These are phyloP conservation scores for Xerocomus spinulosus DNA, from an alignment of 768 basidiomycete genomes.

Conservation along the genomic window DNA sequence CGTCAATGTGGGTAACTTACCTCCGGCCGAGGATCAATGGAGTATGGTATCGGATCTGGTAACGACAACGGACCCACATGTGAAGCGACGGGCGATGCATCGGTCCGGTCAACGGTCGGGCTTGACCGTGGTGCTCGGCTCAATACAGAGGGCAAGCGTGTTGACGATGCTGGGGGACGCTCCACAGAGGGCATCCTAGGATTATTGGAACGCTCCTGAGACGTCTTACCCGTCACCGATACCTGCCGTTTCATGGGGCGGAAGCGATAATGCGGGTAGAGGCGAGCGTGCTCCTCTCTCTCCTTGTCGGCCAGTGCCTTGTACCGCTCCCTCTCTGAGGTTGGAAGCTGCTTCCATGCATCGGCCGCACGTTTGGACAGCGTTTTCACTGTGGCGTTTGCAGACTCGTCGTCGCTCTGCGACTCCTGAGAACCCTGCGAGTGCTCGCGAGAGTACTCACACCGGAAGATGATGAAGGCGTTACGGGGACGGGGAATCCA, in stretches of 20 bases:
- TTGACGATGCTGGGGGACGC: neutral
- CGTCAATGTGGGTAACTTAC: constrained; percentile 5
- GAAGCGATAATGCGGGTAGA: constrained; percentile 62
- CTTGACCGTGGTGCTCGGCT: constrained; percentile 2
- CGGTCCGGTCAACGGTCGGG: constrained; percentile 1
- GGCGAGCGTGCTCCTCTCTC: constrained; percentile 50
- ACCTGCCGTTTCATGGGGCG: constrained; percentile 45
- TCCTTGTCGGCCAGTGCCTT: constrained; percentile 51
- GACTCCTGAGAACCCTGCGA: constrained; percentile 34
- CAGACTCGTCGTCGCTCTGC: constrained; percentile 23
- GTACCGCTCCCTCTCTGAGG: constrained; percentile 46
- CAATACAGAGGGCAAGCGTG: constrained; percentile 16
- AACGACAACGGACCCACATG: neutral
- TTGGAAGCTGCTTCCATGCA: constrained; percentile 61
- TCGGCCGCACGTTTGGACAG: constrained; percentile 76
- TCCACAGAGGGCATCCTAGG: constrained; percentile 3
- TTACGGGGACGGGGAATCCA: constrained; percentile 68
- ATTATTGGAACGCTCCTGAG: constrained; percentile 11
- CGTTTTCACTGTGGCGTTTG: constrained; percentile 39
- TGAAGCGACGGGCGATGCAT: neutral
- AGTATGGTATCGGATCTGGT: neutral
- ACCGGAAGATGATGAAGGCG: constrained; percentile 70
- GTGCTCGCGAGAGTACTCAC: constrained; percentile 53
- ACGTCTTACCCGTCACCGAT: constrained; percentile 16
- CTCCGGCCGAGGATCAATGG: neutral